Evolutionary conservation across 371 early-diverging fungal species (phyloP).

Genomic region (Caulochytrium protostelioides): DNA sequence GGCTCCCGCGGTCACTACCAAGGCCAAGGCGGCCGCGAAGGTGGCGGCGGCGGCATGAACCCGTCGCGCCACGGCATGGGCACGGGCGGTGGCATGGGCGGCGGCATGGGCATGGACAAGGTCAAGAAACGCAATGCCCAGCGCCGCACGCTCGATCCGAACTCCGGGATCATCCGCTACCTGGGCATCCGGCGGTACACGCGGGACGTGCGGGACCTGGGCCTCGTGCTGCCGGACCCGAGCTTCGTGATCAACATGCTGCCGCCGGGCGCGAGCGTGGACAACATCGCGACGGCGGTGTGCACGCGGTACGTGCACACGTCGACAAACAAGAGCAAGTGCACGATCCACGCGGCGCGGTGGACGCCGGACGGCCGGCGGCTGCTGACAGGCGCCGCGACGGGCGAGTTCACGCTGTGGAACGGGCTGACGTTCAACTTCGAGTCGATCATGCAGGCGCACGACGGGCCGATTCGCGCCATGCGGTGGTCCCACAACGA

Average conservation of each 20-base stretch:
- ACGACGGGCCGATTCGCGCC: slow-evolving; percentile 80
- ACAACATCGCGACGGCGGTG: slow-evolving; percentile 58
- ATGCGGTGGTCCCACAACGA: slow-evolving; percentile 97
- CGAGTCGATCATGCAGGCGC: slow-evolving; percentile 97
- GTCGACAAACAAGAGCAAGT: slow-evolving; percentile 89
- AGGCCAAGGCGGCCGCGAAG: no score
- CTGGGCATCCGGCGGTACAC: slow-evolving; percentile 35
- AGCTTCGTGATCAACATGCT: slow-evolving; percentile 25
- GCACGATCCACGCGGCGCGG: slow-evolving; percentile 80
- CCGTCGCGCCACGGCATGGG: no score
- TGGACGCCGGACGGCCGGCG: slow-evolving; percentile 99
- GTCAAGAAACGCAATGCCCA: no score
- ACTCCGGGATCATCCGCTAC: slow-evolving; percentile 60
- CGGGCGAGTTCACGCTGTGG: slow-evolving; percentile 99
- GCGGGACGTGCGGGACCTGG: slow-evolving; percentile 1
- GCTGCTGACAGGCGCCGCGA: slow-evolving; percentile 87
- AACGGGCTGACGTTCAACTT: slow-evolving; percentile 98
- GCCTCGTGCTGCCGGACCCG: slow-evolving; percentile 1
- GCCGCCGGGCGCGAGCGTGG: slow-evolving; percentile 53
- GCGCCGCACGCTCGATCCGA: slow-evolving; percentile 85
- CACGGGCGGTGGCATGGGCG: no score
- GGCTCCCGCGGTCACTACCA: no score
- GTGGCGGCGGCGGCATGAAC: no score
- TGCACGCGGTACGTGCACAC: slow-evolving; percentile 89
- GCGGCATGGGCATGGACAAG: no score